phyloP scores from a whole-genome alignment of 257 asterid genomes.

The Orobanche coerulescens region DNA sequence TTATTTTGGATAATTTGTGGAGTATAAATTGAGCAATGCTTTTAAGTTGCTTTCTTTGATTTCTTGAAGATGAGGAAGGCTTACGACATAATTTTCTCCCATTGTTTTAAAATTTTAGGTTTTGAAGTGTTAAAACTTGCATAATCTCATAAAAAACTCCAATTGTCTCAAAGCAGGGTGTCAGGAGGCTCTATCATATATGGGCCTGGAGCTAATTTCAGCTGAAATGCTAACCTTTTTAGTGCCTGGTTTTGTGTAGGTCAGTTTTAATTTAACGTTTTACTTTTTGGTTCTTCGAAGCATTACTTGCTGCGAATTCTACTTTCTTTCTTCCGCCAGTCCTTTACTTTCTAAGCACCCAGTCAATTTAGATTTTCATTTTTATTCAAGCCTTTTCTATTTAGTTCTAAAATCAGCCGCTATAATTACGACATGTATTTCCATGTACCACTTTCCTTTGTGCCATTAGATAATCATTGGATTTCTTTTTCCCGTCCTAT shows the following conservation, averaged over 20 bases:
- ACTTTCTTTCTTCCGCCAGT: conserved; percentile 30
- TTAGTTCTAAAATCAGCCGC: conserved; percentile 28
- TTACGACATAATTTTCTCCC: conserved; percentile 45
- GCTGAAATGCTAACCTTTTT: conserved; percentile 85
- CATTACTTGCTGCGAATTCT: conserved; percentile 38
- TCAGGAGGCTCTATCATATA: conserved; percentile 77
- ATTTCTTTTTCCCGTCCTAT: conserved; percentile 17
- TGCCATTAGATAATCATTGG: conserved; percentile 24
- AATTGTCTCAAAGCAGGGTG: conserved; percentile 97
- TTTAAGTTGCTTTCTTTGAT: conserved; percentile 34
- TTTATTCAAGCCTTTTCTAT: conserved; percentile 23
- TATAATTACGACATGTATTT: conserved; percentile 19
- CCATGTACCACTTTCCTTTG: conserved; percentile 27
- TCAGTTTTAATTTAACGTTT: conserved; percentile 72
- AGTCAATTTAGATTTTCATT: conserved; percentile 32
- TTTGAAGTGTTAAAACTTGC: conserved; percentile 36
- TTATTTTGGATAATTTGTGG: conserved; percentile 32
- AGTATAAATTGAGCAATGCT: conserved; percentile 32
- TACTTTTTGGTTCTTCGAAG: conserved; percentile 42
- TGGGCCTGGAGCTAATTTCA: conserved; percentile 82
- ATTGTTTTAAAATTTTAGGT: conserved; percentile 32
- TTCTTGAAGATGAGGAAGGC: conserved; percentile 39
- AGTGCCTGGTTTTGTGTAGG: conserved; percentile 80
- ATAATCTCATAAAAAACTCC: conserved; percentile 59
- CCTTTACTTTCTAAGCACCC: conserved; percentile 36